A percentile compares a stretch with the other conserved stretches of the same genome.
Evolutionary conservation across 495 filamentous ascomycete species (phyloP).

Genomic region (Neurospora tetraspora): DNA sequence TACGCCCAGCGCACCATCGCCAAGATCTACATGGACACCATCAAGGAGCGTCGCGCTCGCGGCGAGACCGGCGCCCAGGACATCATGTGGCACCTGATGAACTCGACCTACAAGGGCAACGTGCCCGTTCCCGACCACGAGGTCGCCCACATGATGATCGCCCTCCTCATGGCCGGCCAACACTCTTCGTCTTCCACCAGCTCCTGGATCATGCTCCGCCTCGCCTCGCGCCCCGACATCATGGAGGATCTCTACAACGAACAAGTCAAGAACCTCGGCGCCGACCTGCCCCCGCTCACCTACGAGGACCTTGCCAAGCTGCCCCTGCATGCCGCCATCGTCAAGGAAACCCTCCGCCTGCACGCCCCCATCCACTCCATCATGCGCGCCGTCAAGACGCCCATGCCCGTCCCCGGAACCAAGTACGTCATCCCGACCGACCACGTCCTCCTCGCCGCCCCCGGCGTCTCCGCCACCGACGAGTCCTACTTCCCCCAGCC

Average conservation of each 20-base stretch:
- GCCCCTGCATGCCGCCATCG: conserved; percentile 55
- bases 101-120: conserved; percentile 66
- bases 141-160: conserved; percentile 87
- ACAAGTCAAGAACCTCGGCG: conserved; percentile 52
- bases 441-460: conserved; percentile 72
- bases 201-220: conserved; percentile 71
- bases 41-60: conserved; percentile 50
- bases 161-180: conserved; percentile 80
- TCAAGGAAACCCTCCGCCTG: conserved; percentile 74
- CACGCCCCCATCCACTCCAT: conserved; percentile 79
- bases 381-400: conserved; percentile 73
- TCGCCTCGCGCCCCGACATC: conserved; percentile 62
- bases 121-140: conserved; percentile 63
- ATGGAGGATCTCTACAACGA: conserved; percentile 69
- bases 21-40: conserved; percentile 67
- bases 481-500: conserved; percentile 73
- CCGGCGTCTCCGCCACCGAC: conserved; percentile 63
- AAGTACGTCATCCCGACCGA: conserved; percentile 65
- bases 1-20: conserved; percentile 64
- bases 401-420: conserved; percentile 69
- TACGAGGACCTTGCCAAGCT: conserved; percentile 62
- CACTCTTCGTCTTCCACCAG: conserved; percentile 77
- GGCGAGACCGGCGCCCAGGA: conserved; percentile 46
- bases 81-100: conserved; percentile 81
- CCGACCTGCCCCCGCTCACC: conserved; percentile 50